Base-by-base conservation (phyloP, 305 asterid genomes). In the Vinca major region DNA sequence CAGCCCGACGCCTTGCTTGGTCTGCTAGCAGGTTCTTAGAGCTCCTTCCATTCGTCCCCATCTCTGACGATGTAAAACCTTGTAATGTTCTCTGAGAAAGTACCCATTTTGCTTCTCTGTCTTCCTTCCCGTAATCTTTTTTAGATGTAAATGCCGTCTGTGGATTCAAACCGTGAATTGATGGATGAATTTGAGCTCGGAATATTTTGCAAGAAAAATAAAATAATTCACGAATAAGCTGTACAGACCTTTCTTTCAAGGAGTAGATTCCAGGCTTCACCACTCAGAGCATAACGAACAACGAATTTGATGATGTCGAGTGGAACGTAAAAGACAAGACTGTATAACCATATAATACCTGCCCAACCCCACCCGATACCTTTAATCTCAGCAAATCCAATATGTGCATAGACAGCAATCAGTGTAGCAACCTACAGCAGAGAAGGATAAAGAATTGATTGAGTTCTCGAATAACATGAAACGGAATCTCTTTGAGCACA, bases 351-450 rank as follows among this genome's bases (percentile, higher is more conserved):
- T 75, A 78, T 75, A 12, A 78, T 62, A 7, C 82, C 82, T 16
- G 82, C 77, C 82, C 77, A 78, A 13, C 79, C 77, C 82, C 82
- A 78, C 1, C 82, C 77, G 7, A 75, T 71, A 66, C 80, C 77
- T 3, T 70, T 79, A 48, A 75, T 65, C 63, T 70, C 21, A 53
- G 82, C 82, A 44, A 74, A 75, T 65, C 69, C 40, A 6, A 68
- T 67, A 19, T 63, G 66, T 55, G 79, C 77, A 60, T 71, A 79
- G 37, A 79, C 82, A 0, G 77, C 71, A 53, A 75, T 71, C 65
- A 69, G 60, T 17, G 80, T 75, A 26, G 80, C 80, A 71, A 68
- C 80, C 80, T 75, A 52, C 36, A 43, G 4, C n/a, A 52, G 63
- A 49, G 53, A 9, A 63, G 62, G n/a, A 51, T 1, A 60, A 48